Evolutionary conservation across 768 basidiomycete species (phyloP), one percentile per base, ranked within the genome.

Genomic region (Agrocybe praecox): DNA sequence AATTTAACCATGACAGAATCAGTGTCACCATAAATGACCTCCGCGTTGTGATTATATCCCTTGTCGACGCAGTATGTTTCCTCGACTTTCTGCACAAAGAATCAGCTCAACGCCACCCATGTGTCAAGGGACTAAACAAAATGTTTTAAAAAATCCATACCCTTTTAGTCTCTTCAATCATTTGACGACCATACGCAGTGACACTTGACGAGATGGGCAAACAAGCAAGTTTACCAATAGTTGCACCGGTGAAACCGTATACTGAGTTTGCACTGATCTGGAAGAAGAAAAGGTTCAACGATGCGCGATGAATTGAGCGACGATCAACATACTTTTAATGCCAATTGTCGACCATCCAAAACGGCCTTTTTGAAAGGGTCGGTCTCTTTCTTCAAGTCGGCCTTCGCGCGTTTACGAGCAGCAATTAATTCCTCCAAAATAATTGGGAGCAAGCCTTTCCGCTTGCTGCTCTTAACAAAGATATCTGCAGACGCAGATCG

Each of bases 1-100:
- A 99, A 99, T 62, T 85, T 89, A 47, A 98, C 92, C 97, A 98
- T 99, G 67, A 99, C 96, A 0, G 97, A 99, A 76, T 99, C 97
- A 2, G 97, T 98, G 71, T 99, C 97, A 62, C 97, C 97, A 62
- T 99, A 99, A 61, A 99, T 93, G 68, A 99, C 92, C 65, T 93
- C 86, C 2, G 97, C 96, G 58, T 97, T 87, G 67, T 96, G 85
- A 18, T 83, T 71, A 66, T 90, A 88, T 0, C 95, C 95, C 65
- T 98, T 97, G 12, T 85, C 87, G 12, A 89, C 78, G 48, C 81
- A 90, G 69, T 94, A 98, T 64, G 94, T 86, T 0, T 85, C 82
- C 70, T 98, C 96, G 5, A 98, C 96, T 74, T 92, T 92, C 89
- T 90, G 15, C 18, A 14, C 14, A 6, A 18, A 24, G 51, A 22